phyloP scores from a whole-genome alignment of 2,329 filamentous ascomycete species.

The Colletotrichum spaethianum region DNA sequence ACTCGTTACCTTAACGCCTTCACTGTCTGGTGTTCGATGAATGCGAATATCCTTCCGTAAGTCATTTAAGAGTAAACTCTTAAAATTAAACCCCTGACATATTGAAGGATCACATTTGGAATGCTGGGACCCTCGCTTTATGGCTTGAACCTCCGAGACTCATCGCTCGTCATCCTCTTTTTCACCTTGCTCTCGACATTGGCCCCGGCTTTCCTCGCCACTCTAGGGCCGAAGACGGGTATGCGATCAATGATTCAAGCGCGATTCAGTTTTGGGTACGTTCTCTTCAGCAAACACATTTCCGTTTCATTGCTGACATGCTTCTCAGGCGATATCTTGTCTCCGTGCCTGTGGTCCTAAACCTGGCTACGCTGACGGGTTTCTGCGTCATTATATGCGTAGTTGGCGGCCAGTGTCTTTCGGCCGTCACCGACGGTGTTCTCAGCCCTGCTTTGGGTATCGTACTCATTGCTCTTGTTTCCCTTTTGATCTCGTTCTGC shows the following conservation, averaged over 20 bases:
- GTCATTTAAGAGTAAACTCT: conserved; percentile 25
- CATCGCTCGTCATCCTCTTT: conserved; percentile 73
- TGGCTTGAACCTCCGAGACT: conserved; percentile 69
- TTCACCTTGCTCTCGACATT: conserved; percentile 70
- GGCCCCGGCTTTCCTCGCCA: conserved; percentile 70
- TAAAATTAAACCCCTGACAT: not conserved
- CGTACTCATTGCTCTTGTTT: conserved; percentile 70
- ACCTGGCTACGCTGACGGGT: conserved; percentile 74
- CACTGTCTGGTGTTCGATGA: conserved; percentile 65
- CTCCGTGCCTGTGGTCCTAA: conserved; percentile 72
- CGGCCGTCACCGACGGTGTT: conserved; percentile 63
- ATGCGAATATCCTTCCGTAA: conserved; percentile 62
- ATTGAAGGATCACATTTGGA: conserved; percentile 70
- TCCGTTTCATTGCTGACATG: conserved; percentile 22
- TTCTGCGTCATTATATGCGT: conserved; percentile 75
- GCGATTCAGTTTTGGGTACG: conserved; percentile 72
- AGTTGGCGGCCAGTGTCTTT: conserved; percentile 71
- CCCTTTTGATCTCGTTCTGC: conserved; percentile 73
- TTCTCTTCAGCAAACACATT: not conserved
- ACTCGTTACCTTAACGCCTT: conserved; percentile 61
- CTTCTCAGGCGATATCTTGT: conserved; percentile 66
- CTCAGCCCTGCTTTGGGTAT: conserved; percentile 71
- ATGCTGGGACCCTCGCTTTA: conserved; percentile 72
- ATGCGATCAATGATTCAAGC: conserved; percentile 78
- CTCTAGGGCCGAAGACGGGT: conserved; percentile 72